Conservation (phyloP, 2,329 filamentous ascomycete genomes). For the Elsinoe batatas region DNA sequence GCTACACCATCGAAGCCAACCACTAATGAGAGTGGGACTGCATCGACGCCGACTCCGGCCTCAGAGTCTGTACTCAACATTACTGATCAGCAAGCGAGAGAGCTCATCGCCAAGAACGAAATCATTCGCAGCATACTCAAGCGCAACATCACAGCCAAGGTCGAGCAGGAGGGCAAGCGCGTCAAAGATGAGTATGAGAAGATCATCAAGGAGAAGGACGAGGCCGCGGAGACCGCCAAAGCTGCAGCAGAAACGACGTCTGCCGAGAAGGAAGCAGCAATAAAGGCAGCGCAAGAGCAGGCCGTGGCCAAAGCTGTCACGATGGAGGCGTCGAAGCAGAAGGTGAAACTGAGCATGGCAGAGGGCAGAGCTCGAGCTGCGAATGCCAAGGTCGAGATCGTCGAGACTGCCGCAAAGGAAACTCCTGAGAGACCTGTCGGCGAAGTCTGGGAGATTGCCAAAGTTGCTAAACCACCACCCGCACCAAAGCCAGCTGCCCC, state of each 20-base stretch:
- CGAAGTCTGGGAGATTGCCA: conserved; percentile 79
- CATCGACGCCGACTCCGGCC: conserved; percentile 5
- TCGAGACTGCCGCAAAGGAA: conserved; percentile 72
- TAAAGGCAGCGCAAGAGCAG: conserved; percentile 23
- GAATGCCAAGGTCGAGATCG: conserved; percentile 63
- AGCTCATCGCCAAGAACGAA: conserved; percentile 42
- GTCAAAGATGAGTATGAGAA: conserved; percentile 28
- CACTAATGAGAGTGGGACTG: conserved; percentile 12
- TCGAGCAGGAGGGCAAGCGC: conserved; percentile 33
- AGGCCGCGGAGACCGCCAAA: conserved; percentile 30
- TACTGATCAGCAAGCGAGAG: conserved; percentile 40
- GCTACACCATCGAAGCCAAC: conserved; percentile 24
- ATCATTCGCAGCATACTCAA: conserved; percentile 40
- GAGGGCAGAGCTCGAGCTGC: conserved; percentile 61
- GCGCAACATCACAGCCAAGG: conserved; percentile 47
- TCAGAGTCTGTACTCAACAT: conserved; percentile 26
- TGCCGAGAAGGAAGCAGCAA: conserved; percentile 9
- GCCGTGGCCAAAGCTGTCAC: conserved; percentile 21
- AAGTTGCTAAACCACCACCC: conserved; percentile 40
- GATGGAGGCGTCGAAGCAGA: conserved; percentile 34
- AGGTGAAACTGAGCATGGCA: conserved; percentile 42
- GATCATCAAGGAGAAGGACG: conserved; percentile 16
- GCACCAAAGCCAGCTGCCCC: conserved; percentile 17
- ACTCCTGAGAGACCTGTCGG: conserved; percentile 74
- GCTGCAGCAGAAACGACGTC: background rate